Conservation (phyloP, 345 rosid genomes). For the Euclidium syriacum region DNA sequence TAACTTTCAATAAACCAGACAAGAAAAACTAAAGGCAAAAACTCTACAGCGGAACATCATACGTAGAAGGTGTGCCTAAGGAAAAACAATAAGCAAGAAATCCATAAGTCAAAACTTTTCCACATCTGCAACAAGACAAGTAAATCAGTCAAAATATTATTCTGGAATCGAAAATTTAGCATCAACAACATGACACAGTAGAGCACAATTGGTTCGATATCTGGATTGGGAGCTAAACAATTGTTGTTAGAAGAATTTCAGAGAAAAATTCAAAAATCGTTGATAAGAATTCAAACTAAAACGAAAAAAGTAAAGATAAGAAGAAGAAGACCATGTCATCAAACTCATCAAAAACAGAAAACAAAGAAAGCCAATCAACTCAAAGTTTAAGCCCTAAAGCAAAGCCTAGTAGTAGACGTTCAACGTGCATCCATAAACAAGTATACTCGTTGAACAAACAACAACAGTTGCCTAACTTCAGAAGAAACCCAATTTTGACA, state of each 20-base stretch:
- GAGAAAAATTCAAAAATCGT: neutral
- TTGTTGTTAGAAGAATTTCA: neutral
- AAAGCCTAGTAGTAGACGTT: no score
- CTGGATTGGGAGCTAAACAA: neutral
- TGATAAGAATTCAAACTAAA: neutral
- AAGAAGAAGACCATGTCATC: no score
- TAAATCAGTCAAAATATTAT: neutral
- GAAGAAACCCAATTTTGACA: neutral
- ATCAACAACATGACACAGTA: neutral
- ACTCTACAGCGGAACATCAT: neutral
- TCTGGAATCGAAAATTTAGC: neutral
- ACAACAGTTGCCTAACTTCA: neutral
- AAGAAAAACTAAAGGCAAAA: neutral
- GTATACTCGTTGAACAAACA: neutral
- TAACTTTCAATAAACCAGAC: neutral
- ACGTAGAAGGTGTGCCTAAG: neutral
- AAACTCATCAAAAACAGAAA: no score
- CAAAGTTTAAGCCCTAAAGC: no score
- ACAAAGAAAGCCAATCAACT: no score
- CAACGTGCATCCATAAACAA: no score
- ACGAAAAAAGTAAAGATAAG: neutral
- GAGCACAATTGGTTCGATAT: neutral
- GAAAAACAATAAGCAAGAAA: neutral
- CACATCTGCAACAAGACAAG: slow-evolving; percentile 48
- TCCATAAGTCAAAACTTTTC: slow-evolving; percentile 36